phyloP scores from a whole-genome alignment of 345 rosid species.

The Sisymbrium irio region DNA sequence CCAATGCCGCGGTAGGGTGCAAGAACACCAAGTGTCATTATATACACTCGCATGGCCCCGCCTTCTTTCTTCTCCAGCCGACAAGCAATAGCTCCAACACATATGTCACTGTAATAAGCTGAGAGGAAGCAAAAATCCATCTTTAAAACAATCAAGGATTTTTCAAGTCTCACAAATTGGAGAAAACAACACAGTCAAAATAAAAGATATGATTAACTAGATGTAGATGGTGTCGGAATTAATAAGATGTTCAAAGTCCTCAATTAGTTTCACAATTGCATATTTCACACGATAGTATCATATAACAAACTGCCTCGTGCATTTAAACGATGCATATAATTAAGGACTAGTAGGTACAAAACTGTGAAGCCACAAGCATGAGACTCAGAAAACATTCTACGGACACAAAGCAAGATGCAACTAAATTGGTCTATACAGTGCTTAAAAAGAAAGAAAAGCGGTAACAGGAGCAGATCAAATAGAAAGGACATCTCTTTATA shows the following conservation, averaged over 20 bases:
- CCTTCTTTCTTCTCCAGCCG: conserved; percentile 94
- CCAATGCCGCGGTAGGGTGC: conserved; percentile 96
- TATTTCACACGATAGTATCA: neutral
- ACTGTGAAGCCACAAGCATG: neutral
- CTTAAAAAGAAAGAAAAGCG: neutral
- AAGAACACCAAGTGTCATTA: conserved; percentile 96
- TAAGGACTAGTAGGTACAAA: neutral
- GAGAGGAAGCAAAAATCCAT: conserved; percentile 33
- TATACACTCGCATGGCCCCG: conserved; percentile 66
- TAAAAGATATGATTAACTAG: neutral
- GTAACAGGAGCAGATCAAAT: neutral
- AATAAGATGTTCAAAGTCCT: neutral
- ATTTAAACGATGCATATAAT: neutral
- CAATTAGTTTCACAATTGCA: neutral
- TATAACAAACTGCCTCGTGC: neutral
- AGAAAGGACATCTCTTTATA: neutral
- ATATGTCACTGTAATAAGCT: conserved; percentile 93
- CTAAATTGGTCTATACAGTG: neutral
- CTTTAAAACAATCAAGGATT: neutral
- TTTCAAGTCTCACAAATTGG: neutral
- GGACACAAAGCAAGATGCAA: neutral
- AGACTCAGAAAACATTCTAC: neutral
- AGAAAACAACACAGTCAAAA: neutral
- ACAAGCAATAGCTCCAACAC: conserved; percentile 95
- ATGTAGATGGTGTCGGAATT: neutral